Evolutionary conservation across 2,329 filamentous ascomycete species (phyloP).

Genomic region (Xylariales sp.): DNA sequence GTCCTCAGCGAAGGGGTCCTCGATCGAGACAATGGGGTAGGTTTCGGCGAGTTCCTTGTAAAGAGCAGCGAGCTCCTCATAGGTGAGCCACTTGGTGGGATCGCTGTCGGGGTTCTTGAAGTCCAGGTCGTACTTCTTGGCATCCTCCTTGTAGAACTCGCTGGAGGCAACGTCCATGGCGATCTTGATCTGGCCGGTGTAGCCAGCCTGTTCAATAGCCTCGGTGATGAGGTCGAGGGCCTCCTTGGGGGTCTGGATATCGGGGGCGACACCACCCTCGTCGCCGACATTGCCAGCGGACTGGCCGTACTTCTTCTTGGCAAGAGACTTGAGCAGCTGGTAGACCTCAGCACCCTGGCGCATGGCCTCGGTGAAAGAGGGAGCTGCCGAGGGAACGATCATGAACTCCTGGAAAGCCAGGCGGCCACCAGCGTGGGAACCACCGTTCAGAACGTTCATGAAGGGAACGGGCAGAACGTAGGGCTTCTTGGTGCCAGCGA

Average conservation of each 20-base stretch:
- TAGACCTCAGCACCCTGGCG: conserved; percentile 97
- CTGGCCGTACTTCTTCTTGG: conserved; percentile 99
- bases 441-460: conserved; percentile 89
- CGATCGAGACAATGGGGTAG: conserved; percentile 98
- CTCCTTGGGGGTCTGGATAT: conserved; percentile 96
- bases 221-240: conserved; percentile 94
- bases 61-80: conserved; percentile 90
- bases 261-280: conserved; percentile 98
- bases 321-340: conserved; percentile 92
- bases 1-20: conserved; percentile 99
- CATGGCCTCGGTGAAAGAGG: conserved; percentile 91
- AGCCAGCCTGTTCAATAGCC: conserved; percentile 90
- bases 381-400: conserved; percentile 82
- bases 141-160: conserved; percentile 98
- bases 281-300: conserved; percentile 98
- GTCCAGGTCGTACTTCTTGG: conserved; percentile 99
- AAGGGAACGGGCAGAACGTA: conserved; percentile 88
- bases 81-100: conserved; percentile 95
- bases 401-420: conserved; percentile 96
- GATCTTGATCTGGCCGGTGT: conserved; percentile 94
- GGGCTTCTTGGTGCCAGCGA: conserved; percentile 86
- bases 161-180: conserved; percentile 99
- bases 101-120: conserved; percentile 99
- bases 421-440: conserved; percentile 95
- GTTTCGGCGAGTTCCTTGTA: conserved; percentile 87